Evolutionary conservation across 805 yeast species (phyloP).

Genomic region (Suhomyces vadensis): DNA sequence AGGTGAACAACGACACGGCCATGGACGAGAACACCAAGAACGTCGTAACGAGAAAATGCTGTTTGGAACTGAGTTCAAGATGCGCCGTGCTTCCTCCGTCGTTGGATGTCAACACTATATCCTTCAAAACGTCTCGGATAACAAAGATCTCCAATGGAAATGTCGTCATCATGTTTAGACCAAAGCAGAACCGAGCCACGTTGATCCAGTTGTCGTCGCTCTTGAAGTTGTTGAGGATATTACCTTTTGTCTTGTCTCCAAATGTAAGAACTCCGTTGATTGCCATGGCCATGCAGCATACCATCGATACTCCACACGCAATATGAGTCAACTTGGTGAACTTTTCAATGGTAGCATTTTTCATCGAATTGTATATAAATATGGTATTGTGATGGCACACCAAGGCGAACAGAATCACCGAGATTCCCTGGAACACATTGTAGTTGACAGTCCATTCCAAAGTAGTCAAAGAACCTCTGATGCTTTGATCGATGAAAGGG

Average conservation of each 20-base stretch:
- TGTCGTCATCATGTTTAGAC: slow-evolving; percentile 89
- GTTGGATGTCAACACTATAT: slow-evolving; percentile 44
- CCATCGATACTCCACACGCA: slow-evolving; percentile 77
- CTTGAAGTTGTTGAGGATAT: slow-evolving; percentile 84
- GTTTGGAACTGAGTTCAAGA: slow-evolving; percentile 43
- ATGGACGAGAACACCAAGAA: slow-evolving; percentile 65
- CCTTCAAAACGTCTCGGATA: slow-evolving; percentile 81
- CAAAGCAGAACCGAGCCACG: slow-evolving; percentile 87
- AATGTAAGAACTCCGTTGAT: slow-evolving; percentile 75
- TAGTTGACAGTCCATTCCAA: slow-evolving; percentile 55
- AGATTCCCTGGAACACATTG: slow-evolving; percentile 81
- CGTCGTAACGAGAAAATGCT: slow-evolving; percentile 68
- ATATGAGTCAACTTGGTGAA: slow-evolving; percentile 80
- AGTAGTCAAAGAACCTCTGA: slow-evolving; percentile 50
- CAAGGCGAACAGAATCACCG: slow-evolving; percentile 92
- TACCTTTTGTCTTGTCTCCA: slow-evolving; percentile 79
- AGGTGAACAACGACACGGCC: slow-evolving; percentile 74
- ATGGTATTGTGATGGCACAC: slow-evolving; percentile 96
- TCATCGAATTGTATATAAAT: slow-evolving; percentile 82
- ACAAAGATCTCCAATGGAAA: slow-evolving; percentile 91
- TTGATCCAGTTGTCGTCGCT: slow-evolving; percentile 72
- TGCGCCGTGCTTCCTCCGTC: slow-evolving; percentile 32
- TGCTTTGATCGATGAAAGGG: slow-evolving; percentile 52
- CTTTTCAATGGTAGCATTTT: slow-evolving; percentile 70
- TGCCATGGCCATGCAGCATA: slow-evolving; percentile 77